Evolutionary conservation across 2,329 filamentous ascomycete genomes (phyloP), one percentile per base, ranked within the genome.

Genomic region (Nemania sp.): DNA sequence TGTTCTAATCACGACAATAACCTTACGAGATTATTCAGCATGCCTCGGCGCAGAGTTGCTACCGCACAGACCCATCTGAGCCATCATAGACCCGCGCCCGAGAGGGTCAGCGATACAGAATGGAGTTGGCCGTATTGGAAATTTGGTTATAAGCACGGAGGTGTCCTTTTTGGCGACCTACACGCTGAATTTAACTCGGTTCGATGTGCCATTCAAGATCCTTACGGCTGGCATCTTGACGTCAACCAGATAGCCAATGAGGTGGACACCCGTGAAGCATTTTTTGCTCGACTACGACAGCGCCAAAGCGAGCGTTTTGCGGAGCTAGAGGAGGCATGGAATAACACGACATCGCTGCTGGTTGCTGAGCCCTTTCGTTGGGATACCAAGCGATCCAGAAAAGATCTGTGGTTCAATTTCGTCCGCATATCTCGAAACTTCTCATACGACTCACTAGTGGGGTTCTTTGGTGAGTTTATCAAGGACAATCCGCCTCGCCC

Each of bases 101-200:
- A 51, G 13, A 17, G 25, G 20, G 42, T 29, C n/a, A 2, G 12
- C 5, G 21, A 21, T 20, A 18, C 17, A 2, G 5, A 49, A 1
- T 54, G 46, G 46, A n/a, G 11, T 3, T 59, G 57, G 57, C 51
- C 57, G 1, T 54, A n/a, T n/a, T 45, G 40, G 39, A 59, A 59
- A 29, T 54, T 59, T 6, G 57, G 46, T 1, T 59, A 21, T 21
- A 11, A 1, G n/a, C 21, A 12, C 9, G 29, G 5, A 2, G 32
- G 5, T 9, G 47, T 32, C 4, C 57, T 59, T 1, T 59, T 59
- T 17, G 51, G 10, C 2, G 32, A 55, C 2, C 47, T 60, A 1
- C 57, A 60, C 32, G 32, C 46, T 2, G 46, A 55, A 35, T 60
- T 34, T 11, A 60, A 60, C 18, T 55, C 52, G 0, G 25, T 60